A percentile compares a stretch with the other conserved stretches of the same genome.
Conservation (phyloP, 768 basidiomycete species). For the Asterophora lycoperdoides region DNA sequence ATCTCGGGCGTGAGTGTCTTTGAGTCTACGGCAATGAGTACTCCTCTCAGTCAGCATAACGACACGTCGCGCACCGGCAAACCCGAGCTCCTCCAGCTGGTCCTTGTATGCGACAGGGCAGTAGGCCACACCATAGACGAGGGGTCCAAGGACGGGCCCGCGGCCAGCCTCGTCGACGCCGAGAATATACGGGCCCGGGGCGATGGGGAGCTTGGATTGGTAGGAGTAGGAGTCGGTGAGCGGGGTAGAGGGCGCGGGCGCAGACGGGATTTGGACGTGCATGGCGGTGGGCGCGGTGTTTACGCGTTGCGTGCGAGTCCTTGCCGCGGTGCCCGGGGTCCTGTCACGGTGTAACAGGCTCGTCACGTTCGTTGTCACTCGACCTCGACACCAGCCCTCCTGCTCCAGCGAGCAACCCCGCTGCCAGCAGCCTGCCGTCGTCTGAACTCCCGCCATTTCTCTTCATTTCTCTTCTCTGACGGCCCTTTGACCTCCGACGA, state of each 20-base stretch:
- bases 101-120: constrained; percentile 79
- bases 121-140: constrained; percentile 95
- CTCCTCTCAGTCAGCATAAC: background rate
- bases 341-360: background rate
- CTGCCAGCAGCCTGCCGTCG: constrained; percentile 8
- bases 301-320: constrained; percentile 16
- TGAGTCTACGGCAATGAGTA: constrained; percentile 57
- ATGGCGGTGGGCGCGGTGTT: constrained; percentile 17
- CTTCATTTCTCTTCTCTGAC: constrained; percentile 7
- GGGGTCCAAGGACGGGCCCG: constrained; percentile 91
- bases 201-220: constrained; percentile 68
- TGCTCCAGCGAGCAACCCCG: constrained; percentile 3
- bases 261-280: constrained; percentile 44
- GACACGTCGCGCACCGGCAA: constrained; percentile 61
- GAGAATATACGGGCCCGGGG: constrained; percentile 80
- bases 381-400: constrained; percentile 6
- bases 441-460: background rate
- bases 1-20: constrained; percentile 79
- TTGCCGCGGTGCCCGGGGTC: constrained; percentile 7
- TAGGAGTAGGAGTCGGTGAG: constrained; percentile 72
- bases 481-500: constrained; percentile 25
- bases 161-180: constrained; percentile 99
- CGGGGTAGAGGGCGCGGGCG: constrained; percentile 51
- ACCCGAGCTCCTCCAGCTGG: constrained; percentile 74
- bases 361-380: constrained; percentile 7